Base-by-base conservation (phyloP, 1,284 basidiomycete species). In the Chalciporus sp. region DNA sequence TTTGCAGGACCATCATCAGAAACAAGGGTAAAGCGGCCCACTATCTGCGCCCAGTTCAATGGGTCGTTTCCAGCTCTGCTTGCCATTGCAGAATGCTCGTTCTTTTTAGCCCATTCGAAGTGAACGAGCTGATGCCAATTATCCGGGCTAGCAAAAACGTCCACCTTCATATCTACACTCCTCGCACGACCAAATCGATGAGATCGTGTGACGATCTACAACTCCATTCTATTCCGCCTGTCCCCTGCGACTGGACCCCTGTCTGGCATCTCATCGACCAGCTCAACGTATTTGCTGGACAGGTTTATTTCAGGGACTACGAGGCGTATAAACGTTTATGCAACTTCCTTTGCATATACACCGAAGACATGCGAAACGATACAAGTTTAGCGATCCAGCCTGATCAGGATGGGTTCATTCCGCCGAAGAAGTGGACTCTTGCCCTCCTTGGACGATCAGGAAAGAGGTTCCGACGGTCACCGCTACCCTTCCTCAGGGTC, bases 71-170 rank as follows among this genome's bases (percentile, higher is more conserved):
- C 0, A 53, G 52, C 16, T 14, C 12, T 14, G 12, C 31, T 16
- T 16, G 3, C 31, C 33, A 10, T 23, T 1, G 37, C 5, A 42
- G 47, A 1, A 53, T 63, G 2, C 57, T 77, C 0, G 69, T 83
- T 26, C 55, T 74, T n/a, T 49, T 80, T 46, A 82, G 81, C 56
- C 78, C 81, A 0, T 72, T 61, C 49, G 80, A 83, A 53, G 76
- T 61, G 40, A 71, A 82, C 44, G 51, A 54, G 35, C 65, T 83
- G 27, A 63, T 82, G 2, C 70, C 72, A 0, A 20, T 52, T 1
- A 77, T 81, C 46, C 71, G 68, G 39, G 48, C 49, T 17, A 72
- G 69, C 59, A 53, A 53, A 7, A 44, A 47, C 1, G 74, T 79
- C 5, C 65, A 62, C 48, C 66, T 83, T 4, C 79, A 82, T 54